Evolutionary conservation across 2,329 filamentous ascomycete genomes (phyloP).

Genomic region (Cladobotryum protrusum): DNA sequence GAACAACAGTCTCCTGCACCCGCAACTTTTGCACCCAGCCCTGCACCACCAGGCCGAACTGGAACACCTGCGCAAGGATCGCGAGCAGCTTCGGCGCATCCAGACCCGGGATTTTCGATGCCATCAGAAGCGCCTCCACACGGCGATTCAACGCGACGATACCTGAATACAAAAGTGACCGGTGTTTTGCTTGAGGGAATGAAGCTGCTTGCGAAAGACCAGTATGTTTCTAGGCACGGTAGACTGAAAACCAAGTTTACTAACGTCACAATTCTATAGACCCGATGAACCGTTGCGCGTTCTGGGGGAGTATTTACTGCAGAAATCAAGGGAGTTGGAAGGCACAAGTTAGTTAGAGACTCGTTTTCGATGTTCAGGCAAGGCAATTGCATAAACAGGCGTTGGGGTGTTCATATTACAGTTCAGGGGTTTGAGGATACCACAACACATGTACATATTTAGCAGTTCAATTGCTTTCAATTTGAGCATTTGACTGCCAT

Average conservation of each 20-base stretch:
- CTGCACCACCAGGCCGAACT: slow-evolving; percentile 37
- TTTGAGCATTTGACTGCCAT: slow-evolving; percentile 26
- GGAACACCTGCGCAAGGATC: slow-evolving; percentile 47
- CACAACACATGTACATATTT: slow-evolving; percentile 22
- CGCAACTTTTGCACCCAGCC: slow-evolving; percentile 32
- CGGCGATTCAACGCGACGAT: slow-evolving; percentile 63
- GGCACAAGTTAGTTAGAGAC: slow-evolving; percentile 17
- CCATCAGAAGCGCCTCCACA: slow-evolving; percentile 56
- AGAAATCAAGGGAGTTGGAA: slow-evolving; percentile 62
- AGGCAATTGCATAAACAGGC: slow-evolving; percentile 5
- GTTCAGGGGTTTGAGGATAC: slow-evolving; percentile 12
- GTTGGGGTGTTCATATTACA: slow-evolving; percentile 8
- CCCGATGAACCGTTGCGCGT: slow-evolving; percentile 63
- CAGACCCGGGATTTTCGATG: slow-evolving; percentile 47
- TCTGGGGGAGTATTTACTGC: slow-evolving; percentile 64
- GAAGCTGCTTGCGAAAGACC: slow-evolving; percentile 64
- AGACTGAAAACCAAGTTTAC: not conserved
- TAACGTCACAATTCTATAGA: slow-evolving; percentile 29
- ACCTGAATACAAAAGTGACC: slow-evolving; percentile 66
- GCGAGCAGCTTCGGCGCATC: slow-evolving; percentile 51
- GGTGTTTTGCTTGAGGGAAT: slow-evolving; percentile 65
- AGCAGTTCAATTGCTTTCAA: slow-evolving; percentile 30
- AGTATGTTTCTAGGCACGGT: slow-evolving; percentile 47
- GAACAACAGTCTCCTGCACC: slow-evolving; percentile 31
- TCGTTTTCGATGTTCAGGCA: not conserved